Evolutionary conservation across 192 early-diverging fungal species (phyloP).

Genomic region (Podila epigama): DNA sequence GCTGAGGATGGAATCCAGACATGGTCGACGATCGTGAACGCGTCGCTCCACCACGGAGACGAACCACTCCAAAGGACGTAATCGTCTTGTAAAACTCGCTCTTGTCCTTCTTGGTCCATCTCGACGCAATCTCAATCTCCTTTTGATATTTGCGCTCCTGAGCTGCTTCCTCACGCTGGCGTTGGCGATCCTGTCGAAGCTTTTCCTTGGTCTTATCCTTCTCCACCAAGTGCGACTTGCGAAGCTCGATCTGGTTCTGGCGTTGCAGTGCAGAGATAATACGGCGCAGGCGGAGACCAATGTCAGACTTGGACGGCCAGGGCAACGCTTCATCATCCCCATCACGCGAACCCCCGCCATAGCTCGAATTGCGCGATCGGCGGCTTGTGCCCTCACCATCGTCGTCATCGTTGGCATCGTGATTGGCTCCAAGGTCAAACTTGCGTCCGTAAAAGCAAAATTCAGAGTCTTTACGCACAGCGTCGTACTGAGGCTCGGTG

Average conservation of each 20-base stretch:
- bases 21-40: conserved; percentile 24
- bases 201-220: conserved; percentile 53
- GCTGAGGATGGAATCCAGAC: conserved; percentile 30
- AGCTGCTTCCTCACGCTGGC: conserved; percentile 51
- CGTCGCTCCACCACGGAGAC: conserved; percentile 32
- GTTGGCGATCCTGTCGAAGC: conserved; percentile 45
- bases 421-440: conserved; percentile 48
- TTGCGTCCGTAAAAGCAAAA: conserved; percentile 63
- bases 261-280: conserved; percentile 64
- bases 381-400: conserved; percentile 43
- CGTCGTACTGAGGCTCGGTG: conserved; percentile 45
- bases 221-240: conserved; percentile 49
- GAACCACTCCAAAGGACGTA: conserved; percentile 63
- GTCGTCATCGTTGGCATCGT: conserved; percentile 45
- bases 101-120: conserved; percentile 63
- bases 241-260: conserved; percentile 56
- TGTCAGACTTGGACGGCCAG: conserved; percentile 69
- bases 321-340: conserved; percentile 49
- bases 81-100: conserved; percentile 63
- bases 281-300: conserved; percentile 65
- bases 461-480: conserved; percentile 61
- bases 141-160: conserved; percentile 51
- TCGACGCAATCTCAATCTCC: conserved; percentile 49
- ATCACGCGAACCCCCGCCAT: conserved; percentile 1
- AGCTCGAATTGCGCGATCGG: conserved; percentile 37